Evolutionary conservation across 495 filamentous ascomycete species (phyloP).

Genomic region (Neurospora sublineolata): DNA sequence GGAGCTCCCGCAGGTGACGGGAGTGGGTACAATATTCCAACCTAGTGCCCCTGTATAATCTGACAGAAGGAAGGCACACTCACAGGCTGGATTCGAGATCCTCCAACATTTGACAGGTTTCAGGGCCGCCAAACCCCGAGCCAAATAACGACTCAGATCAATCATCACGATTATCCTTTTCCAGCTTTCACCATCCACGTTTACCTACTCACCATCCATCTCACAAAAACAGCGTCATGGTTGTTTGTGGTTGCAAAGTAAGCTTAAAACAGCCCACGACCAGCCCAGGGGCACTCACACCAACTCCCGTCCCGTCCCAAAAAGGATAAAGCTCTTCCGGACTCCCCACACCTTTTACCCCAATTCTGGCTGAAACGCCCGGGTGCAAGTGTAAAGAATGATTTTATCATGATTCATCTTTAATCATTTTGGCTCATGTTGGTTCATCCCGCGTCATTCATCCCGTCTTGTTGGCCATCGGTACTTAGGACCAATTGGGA

Average conservation of each 20-base stretch:
- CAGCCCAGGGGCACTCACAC: not conserved
- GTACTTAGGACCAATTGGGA: not conserved
- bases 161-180: not conserved
- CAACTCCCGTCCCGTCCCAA: not conserved
- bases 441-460: not conserved
- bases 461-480: not conserved
- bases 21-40: no score
- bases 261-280: not conserved
- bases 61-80: no score
- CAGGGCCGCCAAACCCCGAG: not conserved
- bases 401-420: slow-evolving; percentile 19
- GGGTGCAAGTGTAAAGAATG: slow-evolving; percentile 1
- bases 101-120: not conserved
- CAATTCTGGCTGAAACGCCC: not conserved
- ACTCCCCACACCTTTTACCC: not conserved
- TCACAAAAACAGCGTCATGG: not conserved
- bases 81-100: no score
- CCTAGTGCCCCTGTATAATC: no score
- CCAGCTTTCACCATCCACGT: not conserved
- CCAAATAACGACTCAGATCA: not conserved
- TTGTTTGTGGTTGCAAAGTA: not conserved
- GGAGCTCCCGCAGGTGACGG: no score
- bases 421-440: not conserved
- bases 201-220: not conserved
- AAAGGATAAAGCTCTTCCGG: not conserved